Evolutionary conservation across 441 rosid genomes (phyloP).

Genomic region (Capsella rubella): DNA sequence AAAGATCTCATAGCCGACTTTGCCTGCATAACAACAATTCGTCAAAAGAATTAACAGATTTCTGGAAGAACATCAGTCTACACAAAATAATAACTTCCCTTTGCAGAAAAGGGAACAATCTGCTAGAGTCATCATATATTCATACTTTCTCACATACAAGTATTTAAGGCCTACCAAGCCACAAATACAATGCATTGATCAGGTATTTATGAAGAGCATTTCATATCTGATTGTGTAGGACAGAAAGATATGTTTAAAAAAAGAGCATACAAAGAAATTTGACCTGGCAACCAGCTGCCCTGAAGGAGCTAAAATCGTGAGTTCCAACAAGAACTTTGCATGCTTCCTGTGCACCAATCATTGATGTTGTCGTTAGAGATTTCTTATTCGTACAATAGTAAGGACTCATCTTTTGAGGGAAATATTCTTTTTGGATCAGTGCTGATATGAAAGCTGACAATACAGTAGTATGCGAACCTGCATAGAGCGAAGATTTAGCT

Average conservation of each 20-base stretch:
- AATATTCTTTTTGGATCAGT: neutral
- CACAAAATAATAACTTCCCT: neutral
- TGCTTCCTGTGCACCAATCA: constrained; percentile 71
- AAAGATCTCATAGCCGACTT: constrained; percentile 81
- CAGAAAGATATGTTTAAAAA: neutral
- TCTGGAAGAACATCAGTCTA: constrained; percentile 2
- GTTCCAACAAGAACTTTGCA: constrained; percentile 88
- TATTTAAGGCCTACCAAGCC: neutral
- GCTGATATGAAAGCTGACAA: constrained; percentile 12
- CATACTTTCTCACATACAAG: neutral
- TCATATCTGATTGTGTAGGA: constrained; percentile 17
- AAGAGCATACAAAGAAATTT: constrained; percentile 43
- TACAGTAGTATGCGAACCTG: constrained; percentile 58
- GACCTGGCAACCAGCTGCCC: constrained; percentile 96
- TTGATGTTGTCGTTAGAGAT: constrained; percentile 13
- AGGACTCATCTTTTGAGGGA: neutral
- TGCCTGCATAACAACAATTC: constrained; percentile 57
- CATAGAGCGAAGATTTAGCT: constrained; percentile 73
- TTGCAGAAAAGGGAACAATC: neutral
- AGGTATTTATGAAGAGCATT: neutral
- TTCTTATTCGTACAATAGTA: constrained; percentile 1
- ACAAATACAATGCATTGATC: constrained; percentile 1
- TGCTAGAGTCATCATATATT: constrained; percentile 3
- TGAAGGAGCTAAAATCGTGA: constrained; percentile 96
- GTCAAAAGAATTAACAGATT: constrained; percentile 1